Conservation (phyloP, 2,329 filamentous ascomycete genomes). For the Colletotrichum aenigma region DNA sequence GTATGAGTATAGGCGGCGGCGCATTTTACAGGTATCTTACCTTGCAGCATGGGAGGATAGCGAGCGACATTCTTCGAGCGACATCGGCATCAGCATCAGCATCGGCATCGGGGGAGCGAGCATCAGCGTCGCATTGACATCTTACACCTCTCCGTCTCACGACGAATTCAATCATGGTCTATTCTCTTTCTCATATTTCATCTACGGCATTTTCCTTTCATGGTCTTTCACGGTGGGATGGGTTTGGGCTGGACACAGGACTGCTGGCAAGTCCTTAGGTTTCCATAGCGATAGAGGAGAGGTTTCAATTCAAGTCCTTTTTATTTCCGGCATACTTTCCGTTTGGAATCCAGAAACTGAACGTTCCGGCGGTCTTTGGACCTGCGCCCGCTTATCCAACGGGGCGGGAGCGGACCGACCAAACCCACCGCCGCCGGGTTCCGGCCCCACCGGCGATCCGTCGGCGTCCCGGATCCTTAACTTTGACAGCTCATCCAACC, state of each 20-base stretch:
- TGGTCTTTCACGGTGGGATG: not conserved
- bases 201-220: not conserved
- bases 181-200: not conserved
- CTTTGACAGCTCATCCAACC: not conserved
- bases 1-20: not conserved
- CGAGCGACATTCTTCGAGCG: not conserved
- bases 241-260: not conserved
- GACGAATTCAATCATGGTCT: not conserved
- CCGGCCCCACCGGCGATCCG: not conserved
- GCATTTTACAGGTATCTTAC: not conserved
- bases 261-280: not conserved
- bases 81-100: not conserved
- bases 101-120: not conserved
- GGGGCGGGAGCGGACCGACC: not conserved
- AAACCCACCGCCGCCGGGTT: not conserved
- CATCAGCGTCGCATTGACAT: not conserved
- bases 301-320: not conserved
- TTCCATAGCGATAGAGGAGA: not conserved
- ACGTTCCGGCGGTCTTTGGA: not conserved
- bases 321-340: not conserved
- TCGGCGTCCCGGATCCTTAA: not conserved
- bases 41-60: not conserved
- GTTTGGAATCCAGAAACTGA: not conserved
- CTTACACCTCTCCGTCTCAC: not conserved
- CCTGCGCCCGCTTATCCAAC: not conserved